Percentiles rank a stretch among this genome's conserved stretches.
Evolutionary conservation across 2,329 filamentous ascomycete species (phyloP).

Genomic region (Xylaria sp.): DNA sequence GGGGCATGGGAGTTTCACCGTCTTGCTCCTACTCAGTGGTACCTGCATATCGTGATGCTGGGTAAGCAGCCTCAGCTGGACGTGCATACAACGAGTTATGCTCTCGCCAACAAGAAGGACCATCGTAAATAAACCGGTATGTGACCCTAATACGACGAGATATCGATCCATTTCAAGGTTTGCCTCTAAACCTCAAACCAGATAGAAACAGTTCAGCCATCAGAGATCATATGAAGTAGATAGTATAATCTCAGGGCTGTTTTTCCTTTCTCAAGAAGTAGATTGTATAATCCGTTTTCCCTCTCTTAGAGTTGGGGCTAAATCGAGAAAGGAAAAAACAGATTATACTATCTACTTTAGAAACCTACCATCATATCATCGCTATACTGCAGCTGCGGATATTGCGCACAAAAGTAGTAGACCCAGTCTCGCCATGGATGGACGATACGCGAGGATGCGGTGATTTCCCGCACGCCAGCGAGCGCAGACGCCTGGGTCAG

Average conservation of each 20-base stretch:
- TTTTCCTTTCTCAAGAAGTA: too few species aligned
- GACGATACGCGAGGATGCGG: background rate
- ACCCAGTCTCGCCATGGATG: background rate
- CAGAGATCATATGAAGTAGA: too few species aligned
- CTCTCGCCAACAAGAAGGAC: background rate
- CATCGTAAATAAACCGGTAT: background rate
- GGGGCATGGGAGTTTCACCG: slow-evolving; percentile 6
- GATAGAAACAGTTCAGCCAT: too few species aligned
- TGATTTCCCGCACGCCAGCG: background rate
- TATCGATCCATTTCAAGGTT: too few species aligned
- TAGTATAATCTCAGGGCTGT: too few species aligned
- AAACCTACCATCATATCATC: slow-evolving; percentile 8
- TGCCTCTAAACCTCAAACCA: background rate
- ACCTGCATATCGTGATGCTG: slow-evolving; percentile 3
- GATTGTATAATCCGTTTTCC: too few species aligned
- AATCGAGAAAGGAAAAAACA: background rate
- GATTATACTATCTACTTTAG: background rate
- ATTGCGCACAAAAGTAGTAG: background rate
- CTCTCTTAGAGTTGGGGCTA: too few species aligned
- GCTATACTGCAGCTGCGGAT: background rate
- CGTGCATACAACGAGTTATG: background rate
- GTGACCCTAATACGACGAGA: too few species aligned
- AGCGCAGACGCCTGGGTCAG: slow-evolving; percentile 20
- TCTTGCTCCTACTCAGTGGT: background rate
- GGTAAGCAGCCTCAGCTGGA: background rate